Base-by-base conservation (phyloP, 495 filamentous ascomycete species). In the Rostrohypoxylon terebratum region DNA sequence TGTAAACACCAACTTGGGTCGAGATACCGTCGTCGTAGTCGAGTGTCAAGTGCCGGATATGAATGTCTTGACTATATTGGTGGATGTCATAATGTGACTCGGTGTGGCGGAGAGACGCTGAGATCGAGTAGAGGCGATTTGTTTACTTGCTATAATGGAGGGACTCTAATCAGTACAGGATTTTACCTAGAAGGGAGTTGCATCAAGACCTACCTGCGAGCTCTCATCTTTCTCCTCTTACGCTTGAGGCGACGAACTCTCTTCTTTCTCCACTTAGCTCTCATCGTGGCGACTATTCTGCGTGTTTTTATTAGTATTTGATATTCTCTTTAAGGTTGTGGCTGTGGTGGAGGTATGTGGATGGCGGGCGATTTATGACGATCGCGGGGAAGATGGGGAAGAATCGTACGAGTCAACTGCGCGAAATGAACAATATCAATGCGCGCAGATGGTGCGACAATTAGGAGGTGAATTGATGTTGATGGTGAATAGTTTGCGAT, bases 251-350 rank as follows among this genome's bases (percentile, higher is more conserved):
- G 90, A 73, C 94, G 91, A 86, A 96, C 93, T 81, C 94, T 88
- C 94, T 98, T 98, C 92, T 98, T 98, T 89, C 94, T 94, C 94
- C 94, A 97, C 88, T 97, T 97, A 78, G 93, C 93, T 94, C 94
- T 94, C 94, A 97, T 96, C 90, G 89, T 94, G 89, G 86, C 77
- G 68, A 74, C 77, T 78, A 14, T 64, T 77, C 74, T 66, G 66
- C 76, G 20, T 7, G 64, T 75, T 40, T 2, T 13, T 62, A 57
- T 75, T 68, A 77, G 72, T 60, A 38, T 4, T 53, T 38, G 33
- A 6, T 10, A 16, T 16, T 60, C 38, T 21, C 21, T n/a, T 14
- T 13, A 31, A 31, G 28, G 3, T 9, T 61, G 45, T 55, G 9
- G 65, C 59, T 60, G 58, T 69, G 53, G 63, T 75, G 40, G 59